Base-by-base conservation (phyloP, 163 green algal species). In the Coccomyxa subellipsoidea region DNA sequence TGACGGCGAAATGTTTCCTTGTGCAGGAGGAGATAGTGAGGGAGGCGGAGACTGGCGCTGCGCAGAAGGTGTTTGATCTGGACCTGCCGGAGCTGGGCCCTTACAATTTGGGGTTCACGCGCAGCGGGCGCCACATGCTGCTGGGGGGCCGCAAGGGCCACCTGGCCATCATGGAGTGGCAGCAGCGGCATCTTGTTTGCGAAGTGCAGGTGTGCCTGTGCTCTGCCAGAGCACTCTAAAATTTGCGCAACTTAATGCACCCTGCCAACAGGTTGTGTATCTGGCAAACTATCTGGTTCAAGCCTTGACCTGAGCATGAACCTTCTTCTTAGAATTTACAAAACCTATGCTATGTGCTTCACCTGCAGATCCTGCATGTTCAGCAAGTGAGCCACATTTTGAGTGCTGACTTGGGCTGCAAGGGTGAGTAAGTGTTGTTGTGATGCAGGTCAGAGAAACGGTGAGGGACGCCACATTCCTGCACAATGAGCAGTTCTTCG, bases 401-500 rank as follows among this genome's bases (percentile, higher is more conserved):
- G n/a, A n/a, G n/a, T n/a, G n/a, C n/a, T n/a, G n/a, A n/a, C n/a
- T n/a, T n/a, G n/a, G n/a, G n/a, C n/a, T n/a, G n/a, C n/a, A n/a
- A n/a, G n/a, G n/a, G n/a, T n/a, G n/a, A n/a, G n/a, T n/a, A n/a
- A n/a, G n/a, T n/a, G n/a, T n/a, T n/a, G n/a, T n/a, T n/a, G n/a
- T n/a, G n/a, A n/a, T 73, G 94, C 70, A 77, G 70, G 94, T 98
- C 5, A 83, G 83, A 32, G 96, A 99, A 86, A 97, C 91, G 23
- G 88, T 92, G 38, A 88, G 91, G 35, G 94, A 97, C 77, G 94
- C 97, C 12, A 85, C 82, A 12, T 96, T 99, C 75, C 88, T 99
- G 81, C 96, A 99, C 94, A 98, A 98, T 85, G 93, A 98, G 81
- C 85, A 88, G 29, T 98, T 98, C 86, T 99, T 97, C 82, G 96